Percentiles rank a stretch among this genome's conserved stretches.
phyloP scores from a whole-genome alignment of 768 basidiomycete genomes.

The Phylloporus scabripes region DNA sequence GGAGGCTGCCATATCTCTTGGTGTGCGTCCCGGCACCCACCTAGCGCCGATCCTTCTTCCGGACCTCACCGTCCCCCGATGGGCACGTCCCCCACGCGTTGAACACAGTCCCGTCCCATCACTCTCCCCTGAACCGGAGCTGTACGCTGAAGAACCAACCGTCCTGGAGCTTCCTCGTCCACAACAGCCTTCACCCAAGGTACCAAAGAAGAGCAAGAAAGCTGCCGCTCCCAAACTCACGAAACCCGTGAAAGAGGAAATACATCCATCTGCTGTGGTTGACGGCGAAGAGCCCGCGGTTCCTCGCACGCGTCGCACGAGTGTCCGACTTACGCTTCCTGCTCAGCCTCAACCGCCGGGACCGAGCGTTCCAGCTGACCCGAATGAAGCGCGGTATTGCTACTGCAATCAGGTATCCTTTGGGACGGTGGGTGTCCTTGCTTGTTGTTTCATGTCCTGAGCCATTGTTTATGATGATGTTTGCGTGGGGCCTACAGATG shows the following conservation, averaged over 20 bases:
- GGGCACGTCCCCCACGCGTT: conserved; percentile 40
- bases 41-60: conserved; percentile 53
- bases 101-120: conserved; percentile 41
- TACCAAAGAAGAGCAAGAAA: conserved; percentile 24
- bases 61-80: conserved; percentile 55
- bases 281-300: conserved; percentile 8
- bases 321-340: conserved; percentile 35
- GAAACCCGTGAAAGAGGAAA: conserved; percentile 18
- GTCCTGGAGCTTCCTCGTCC: conserved; percentile 9
- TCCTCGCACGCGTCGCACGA: conserved; percentile 20
- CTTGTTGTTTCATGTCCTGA: not conserved
- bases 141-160: conserved; percentile 11
- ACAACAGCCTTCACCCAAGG: conserved; percentile 12
- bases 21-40: conserved; percentile 49
- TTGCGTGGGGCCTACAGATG: conserved; percentile 48
- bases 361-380: conserved; percentile 30
- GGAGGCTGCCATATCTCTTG: conserved; percentile 50
- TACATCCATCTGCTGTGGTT: not conserved
- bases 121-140: conserved; percentile 27
- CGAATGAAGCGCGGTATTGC: conserved; percentile 65
- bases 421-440: conserved; percentile 55
- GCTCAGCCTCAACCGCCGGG: conserved; percentile 17
- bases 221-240: conserved; percentile 5
- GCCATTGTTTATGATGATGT: not conserved
- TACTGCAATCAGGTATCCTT: conserved; percentile 76